Percentiles rank a stretch among this genome's conserved stretches.
These are phyloP conservation scores for Sapria himalayana DNA, from an alignment of 345 rosid species.

Conservation along the genomic window DNA sequence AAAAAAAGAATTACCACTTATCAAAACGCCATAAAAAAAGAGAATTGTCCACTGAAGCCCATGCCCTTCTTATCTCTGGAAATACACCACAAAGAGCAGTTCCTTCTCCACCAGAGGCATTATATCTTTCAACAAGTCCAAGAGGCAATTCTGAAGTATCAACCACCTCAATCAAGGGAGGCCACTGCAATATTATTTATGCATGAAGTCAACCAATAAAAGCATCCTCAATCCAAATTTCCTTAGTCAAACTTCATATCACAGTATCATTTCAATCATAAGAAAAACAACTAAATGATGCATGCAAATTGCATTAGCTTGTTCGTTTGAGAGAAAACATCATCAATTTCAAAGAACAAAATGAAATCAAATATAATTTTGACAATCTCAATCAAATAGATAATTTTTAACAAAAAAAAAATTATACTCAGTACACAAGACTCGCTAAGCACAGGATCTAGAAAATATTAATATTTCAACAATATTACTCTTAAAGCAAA, in stretches of 20 bases:
- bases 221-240: too few species aligned
- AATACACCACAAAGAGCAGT: slow-evolving; percentile 90
- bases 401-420: too few species aligned
- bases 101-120: slow-evolving; percentile 92
- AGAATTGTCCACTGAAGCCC: slow-evolving; percentile 93
- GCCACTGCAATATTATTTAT: slow-evolving; percentile 47
- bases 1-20: slow-evolving; percentile 34
- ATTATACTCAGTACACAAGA: too few species aligned
- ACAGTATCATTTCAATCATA: too few species aligned
- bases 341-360: background rate
- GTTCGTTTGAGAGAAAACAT: background rate
- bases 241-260: too few species aligned
- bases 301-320: too few species aligned
- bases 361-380: background rate
- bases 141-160: slow-evolving; percentile 78
- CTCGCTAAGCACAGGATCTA: too few species aligned
- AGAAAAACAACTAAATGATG: too few species aligned
- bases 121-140: slow-evolving; percentile 67
- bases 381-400: too few species aligned
- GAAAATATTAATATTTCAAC: too few species aligned
- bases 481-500: too few species aligned
- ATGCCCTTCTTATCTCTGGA: slow-evolving; percentile 77
- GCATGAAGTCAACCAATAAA: slow-evolving; percentile 4
- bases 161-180: slow-evolving; percentile 59
- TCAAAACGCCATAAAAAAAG: slow-evolving; percentile 93